Conservation (phyloP, 139 green algal species). For the Gonium pectorale region DNA sequence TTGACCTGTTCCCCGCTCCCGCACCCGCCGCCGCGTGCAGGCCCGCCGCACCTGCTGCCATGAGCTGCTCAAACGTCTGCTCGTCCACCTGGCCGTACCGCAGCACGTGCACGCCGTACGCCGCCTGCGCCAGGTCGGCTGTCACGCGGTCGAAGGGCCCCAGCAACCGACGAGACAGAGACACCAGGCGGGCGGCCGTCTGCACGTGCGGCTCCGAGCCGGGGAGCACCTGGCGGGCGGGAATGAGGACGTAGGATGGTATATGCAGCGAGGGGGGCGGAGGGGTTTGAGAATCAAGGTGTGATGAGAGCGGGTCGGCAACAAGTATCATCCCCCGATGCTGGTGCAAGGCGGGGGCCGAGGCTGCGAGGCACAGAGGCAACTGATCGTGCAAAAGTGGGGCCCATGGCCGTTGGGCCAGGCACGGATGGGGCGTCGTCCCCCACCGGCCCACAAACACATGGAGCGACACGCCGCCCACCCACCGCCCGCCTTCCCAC, state of each 20-base stretch:
- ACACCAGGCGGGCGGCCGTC: background rate
- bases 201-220: conserved; percentile 18
- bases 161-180: background rate
- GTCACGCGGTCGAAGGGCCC: background rate
- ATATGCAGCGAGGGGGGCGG: background rate
- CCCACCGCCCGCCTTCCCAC: no score
- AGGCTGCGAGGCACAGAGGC: no score
- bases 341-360: no score
- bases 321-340: no score
- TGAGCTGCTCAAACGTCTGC: background rate
- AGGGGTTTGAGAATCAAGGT: background rate
- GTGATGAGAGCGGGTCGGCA: background rate
- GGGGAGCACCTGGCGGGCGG: conserved; percentile 8
- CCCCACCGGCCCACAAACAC: no score
- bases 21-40: background rate
- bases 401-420: no score
- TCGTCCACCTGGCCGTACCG: conserved; percentile 21
- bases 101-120: conserved; percentile 7
- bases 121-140: background rate
- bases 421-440: no score
- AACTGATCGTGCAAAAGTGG: no score
- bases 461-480: no score
- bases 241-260: background rate
- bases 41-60: conserved; percentile 1
- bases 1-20: background rate